These are phyloP conservation scores for Apiospora hydei DNA, from an alignment of 2,329 filamentous ascomycete species.

Conservation along the genomic window DNA sequence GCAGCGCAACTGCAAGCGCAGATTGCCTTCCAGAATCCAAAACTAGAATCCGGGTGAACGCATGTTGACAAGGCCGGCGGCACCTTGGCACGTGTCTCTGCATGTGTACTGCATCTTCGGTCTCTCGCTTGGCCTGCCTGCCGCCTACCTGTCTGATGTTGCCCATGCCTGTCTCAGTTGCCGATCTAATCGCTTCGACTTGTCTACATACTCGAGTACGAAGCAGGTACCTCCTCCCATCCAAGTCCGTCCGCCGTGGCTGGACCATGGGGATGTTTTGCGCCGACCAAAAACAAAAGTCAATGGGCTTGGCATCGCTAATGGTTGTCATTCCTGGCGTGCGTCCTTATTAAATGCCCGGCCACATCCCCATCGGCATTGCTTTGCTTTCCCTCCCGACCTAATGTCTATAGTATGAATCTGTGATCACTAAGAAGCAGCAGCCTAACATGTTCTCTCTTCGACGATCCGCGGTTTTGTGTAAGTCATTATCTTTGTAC, in stretches of 20 bases:
- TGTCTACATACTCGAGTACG: not conserved
- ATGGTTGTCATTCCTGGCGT: not conserved
- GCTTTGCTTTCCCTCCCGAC: not conserved
- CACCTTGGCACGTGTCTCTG: conserved; percentile 11
- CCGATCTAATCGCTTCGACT: conserved; percentile 4
- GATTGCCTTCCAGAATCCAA: not conserved
- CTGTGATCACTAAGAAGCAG: not conserved
- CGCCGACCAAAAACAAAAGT: not conserved
- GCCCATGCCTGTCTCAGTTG: conserved; percentile 4
- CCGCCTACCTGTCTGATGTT: not conserved
- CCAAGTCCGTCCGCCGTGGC: conserved; percentile 5
- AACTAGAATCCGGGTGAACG: not conserved
- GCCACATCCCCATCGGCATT: not conserved
- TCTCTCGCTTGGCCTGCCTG: not conserved
- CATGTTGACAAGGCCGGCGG: not conserved
- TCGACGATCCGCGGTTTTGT: conserved; percentile 31
- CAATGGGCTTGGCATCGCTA: conserved; percentile 3
- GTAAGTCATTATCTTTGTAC: conserved; percentile 32
- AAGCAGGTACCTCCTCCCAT: not conserved
- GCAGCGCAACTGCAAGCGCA: not conserved
- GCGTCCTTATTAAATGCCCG: not conserved
- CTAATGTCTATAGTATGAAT: not conserved
- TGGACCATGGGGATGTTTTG: not conserved
- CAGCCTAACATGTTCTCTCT: conserved; percentile 1
- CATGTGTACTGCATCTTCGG: too few relatives aligned